Evolutionary conservation across 83 land plant genomes (phyloP), one percentile per base, ranked within the genome.

Genomic region (Picea abies): DNA sequence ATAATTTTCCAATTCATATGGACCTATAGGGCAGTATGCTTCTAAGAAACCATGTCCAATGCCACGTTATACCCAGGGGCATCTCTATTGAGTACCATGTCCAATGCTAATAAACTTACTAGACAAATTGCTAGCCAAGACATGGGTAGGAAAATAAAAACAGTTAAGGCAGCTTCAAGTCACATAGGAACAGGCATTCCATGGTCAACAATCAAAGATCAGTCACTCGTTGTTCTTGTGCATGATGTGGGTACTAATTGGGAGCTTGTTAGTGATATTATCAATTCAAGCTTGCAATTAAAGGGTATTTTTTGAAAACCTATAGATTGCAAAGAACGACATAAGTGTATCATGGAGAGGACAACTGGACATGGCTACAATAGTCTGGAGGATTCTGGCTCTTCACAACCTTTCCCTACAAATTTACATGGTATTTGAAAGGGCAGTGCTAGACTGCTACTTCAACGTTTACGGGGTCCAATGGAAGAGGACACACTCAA

Each of bases 191-290:
- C 90, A 49, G 99, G 96, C 44, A 89, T 89, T 86, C 90, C 93
- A 10, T 97, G 99, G 99, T 90, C 99, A 60, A 63, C 84, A n/a
- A 84, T 88, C 82, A 98, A 97, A 82, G 99, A 97, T 80, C 99
- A 97, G 99, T 95, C 99, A 62, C 97, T 97, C 86, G 91, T 97
- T 88, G 98, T 94, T 66, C 93, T 97, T 69, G 99, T 95, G 81
- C 97, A 97, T 88, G 99, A 97, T 76, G 84, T 97, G 86, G 99
- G 99, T 79, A 90, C 94, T 65, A 97, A 97, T 72, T 97, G 98
- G 98, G 99, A 97, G 87, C 93, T 97, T 84, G 89, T 97, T 1
- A 97, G 96, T 84, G 98, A 97, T 85, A 95, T 92, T 44, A 83
- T 97, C 25, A 95, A 97, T 81, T 88, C 95, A 63, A 90, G 87